Evolutionary conservation across 768 basidiomycete genomes (phyloP).

Genomic region (Pilatotrama ljubarskyi): DNA sequence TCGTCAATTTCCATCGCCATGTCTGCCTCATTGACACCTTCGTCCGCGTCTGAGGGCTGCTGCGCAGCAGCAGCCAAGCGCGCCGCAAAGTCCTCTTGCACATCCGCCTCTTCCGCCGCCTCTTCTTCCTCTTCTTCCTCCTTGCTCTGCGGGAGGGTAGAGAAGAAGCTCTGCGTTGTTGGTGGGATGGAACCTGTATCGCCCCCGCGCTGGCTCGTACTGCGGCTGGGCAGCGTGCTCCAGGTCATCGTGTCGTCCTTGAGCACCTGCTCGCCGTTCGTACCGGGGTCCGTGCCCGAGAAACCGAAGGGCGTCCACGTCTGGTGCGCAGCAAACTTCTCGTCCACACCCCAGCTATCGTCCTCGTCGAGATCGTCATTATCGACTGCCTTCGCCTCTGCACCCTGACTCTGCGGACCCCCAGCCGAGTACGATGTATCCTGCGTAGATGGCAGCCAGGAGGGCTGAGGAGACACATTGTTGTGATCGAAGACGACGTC

Average conservation of each 20-base stretch:
- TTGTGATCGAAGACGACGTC: conserved; percentile 52
- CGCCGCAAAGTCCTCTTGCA: conserved; percentile 3
- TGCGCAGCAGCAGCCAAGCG: conserved; percentile 15
- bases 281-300: conserved; percentile 29
- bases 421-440: conserved; percentile 51
- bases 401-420: conserved; percentile 21
- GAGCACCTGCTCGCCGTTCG: not conserved
- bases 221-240: conserved; percentile 64
- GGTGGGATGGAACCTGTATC: conserved; percentile 21
- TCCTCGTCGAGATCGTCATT: conserved; percentile 53
- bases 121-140: conserved; percentile 21
- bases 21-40: conserved; percentile 25
- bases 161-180: conserved; percentile 18
- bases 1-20: conserved; percentile 41
- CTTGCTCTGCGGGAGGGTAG: conserved; percentile 8
- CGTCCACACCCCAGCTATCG: conserved; percentile 77
- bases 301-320: conserved; percentile 63
- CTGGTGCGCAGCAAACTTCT: conserved; percentile 54
- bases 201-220: conserved; percentile 30
- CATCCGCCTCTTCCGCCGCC: conserved; percentile 32
- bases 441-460: conserved; percentile 63
- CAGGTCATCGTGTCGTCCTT: conserved; percentile 76
- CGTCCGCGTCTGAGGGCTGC: conserved; percentile 9
- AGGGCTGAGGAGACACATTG: conserved; percentile 36
- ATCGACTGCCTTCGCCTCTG: conserved; percentile 6